Evolutionary conservation across 2,329 filamentous ascomycete species (phyloP), one percentile per base, ranked within the genome.

Genomic region (Epichloe uncinata): DNA sequence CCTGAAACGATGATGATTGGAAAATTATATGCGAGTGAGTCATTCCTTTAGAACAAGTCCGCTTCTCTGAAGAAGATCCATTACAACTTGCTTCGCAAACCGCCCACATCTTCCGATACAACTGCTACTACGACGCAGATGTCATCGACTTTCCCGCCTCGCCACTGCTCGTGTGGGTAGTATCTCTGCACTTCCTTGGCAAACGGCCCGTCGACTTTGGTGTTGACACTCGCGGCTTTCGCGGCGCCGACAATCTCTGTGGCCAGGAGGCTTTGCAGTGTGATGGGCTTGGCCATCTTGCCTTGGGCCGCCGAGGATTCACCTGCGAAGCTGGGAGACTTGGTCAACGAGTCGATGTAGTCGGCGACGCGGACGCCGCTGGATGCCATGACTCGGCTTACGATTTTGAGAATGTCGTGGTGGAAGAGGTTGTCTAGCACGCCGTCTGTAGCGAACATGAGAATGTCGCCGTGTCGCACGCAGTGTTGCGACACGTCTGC

Each of bases 371-470:
- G 70, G 42, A 86, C 79, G 3, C 82, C 82, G 6, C 74, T 72
- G 13, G 75, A 71, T 35, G 81, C 73, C 88, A 98, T 95, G 30
- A 82, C 73, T 45, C 77, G 74, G 56, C 84, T 91, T 26, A 91
- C 82, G 48, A 94, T 80, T 52, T 82, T 79, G 12, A 98, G 75
- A 33, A 94, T 84, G 57, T 98, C 89, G 61, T 95, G 86, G 60
- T 89, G 85, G 61, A 87, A 93, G 35, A 98, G 74, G 59, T 98
- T 98, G 66, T 98, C 93, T 78, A 93, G 93, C 4, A 97, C 85
- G 4, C 93, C 93, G 66, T 98, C 93, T 0, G 89, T 95, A 2
- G 89, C 93, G 57, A 98, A 85, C 16, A 98, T 70, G n/a, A 97
- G 72, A 1, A 98, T 84, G 63, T 98, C 93, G 18, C 93, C 93